phyloP scores from a whole-genome alignment of 1,284 basidiomycete species.

The Austroboletus rostrupii region DNA sequence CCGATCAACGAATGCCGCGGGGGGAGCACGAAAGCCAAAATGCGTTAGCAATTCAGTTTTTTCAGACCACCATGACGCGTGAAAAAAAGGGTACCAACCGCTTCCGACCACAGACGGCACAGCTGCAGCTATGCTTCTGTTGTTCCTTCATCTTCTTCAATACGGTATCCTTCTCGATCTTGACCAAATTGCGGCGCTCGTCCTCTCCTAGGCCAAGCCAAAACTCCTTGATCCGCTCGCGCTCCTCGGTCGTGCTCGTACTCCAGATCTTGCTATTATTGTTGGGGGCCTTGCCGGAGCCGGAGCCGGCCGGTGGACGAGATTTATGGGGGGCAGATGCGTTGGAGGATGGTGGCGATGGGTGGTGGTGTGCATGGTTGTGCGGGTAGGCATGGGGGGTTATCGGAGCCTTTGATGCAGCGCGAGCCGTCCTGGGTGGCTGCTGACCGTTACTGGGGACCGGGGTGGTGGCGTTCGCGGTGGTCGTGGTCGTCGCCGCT shows the following conservation, averaged over 20 bases:
- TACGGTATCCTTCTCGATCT: slow-evolving; percentile 96
- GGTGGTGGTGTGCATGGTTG: slow-evolving; percentile 56
- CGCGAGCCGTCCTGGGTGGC: slow-evolving; percentile 44
- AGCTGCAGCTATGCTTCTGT: slow-evolving; percentile 93
- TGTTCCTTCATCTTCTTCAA: slow-evolving; percentile 99
- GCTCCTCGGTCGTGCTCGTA: slow-evolving; percentile 85
- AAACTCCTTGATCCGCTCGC: slow-evolving; percentile 96
- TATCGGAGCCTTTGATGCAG: slow-evolving; percentile 68
- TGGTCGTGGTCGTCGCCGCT: slow-evolving; percentile 27
- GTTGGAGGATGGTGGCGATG: slow-evolving; percentile 67
- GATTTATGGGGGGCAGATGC: slow-evolving; percentile 49
- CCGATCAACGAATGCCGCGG: slow-evolving; percentile 16
- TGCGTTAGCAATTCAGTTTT: slow-evolving; percentile 39
- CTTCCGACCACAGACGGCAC: slow-evolving; percentile 96
- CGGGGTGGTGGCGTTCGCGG: slow-evolving; percentile 30
- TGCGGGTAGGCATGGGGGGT: slow-evolving; percentile 50
- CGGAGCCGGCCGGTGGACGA: slow-evolving; percentile 38
- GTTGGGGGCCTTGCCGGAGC: slow-evolving; percentile 25
- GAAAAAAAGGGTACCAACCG: slow-evolving; percentile 59
- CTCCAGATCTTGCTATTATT: slow-evolving; percentile 80
- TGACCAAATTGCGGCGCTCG: slow-evolving; percentile 86
- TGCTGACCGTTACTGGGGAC: slow-evolving; percentile 37
- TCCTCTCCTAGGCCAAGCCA: slow-evolving; percentile 90
- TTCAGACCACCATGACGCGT: slow-evolving; percentile 16
- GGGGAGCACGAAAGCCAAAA: slow-evolving; percentile 23